Evolutionary conservation across 441 rosid genomes (phyloP).

Genomic region (Gossypium gossypioides): DNA sequence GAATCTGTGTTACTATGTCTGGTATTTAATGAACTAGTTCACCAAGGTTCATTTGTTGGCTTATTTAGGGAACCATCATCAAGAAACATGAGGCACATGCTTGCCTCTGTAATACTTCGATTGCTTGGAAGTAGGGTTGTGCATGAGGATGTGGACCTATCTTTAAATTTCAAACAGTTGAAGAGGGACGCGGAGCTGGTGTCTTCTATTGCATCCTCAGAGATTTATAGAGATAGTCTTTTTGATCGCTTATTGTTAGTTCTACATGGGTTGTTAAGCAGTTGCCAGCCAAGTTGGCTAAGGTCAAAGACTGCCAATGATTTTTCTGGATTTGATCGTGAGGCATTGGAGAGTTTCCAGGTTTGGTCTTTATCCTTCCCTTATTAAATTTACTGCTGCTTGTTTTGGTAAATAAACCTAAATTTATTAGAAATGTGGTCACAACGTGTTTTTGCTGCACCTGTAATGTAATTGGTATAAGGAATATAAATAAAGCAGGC

Average conservation of each 20-base stretch:
- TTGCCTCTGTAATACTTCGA: constrained; percentile 80
- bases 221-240: constrained; percentile 58
- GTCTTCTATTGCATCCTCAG: constrained; percentile 31
- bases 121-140: constrained; percentile 86
- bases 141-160: constrained; percentile 67
- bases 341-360: constrained; percentile 77
- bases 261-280: constrained; percentile 74
- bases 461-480: neutral
- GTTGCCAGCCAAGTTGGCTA: constrained; percentile 79
- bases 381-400: neutral
- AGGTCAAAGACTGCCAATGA: constrained; percentile 54
- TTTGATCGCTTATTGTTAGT: constrained; percentile 75
- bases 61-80: constrained; percentile 70
- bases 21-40: neutral
- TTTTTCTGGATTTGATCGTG: constrained; percentile 59
- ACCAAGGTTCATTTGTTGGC: constrained; percentile 10
- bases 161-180: constrained; percentile 36
- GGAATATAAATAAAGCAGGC: neutral
- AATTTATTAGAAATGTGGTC: neutral
- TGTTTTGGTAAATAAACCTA: neutral
- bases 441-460: neutral
- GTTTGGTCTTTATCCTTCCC: constrained; percentile 31
- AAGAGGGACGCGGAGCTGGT: constrained; percentile 52
- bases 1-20: neutral
- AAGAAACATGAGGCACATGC: constrained; percentile 70